Evolutionary conservation across 2,329 filamentous ascomycete genomes (phyloP).

Genomic region (Cladosporium colombiae): DNA sequence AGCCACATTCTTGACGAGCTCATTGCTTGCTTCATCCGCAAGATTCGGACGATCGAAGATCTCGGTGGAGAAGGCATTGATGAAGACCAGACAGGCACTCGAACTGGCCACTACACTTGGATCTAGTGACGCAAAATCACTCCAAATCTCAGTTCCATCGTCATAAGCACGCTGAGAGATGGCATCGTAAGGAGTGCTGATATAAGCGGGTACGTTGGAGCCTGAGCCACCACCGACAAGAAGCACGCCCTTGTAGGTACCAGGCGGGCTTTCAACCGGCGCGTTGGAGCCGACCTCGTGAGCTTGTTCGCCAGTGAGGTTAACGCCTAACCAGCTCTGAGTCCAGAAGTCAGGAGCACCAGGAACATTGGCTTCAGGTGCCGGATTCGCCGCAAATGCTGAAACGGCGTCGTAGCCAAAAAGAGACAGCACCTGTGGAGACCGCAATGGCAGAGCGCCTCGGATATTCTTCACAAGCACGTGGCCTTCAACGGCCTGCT

Average conservation of each 20-base stretch:
- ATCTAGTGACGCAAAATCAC: slow-evolving; percentile 55
- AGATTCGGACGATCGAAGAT: slow-evolving; percentile 41
- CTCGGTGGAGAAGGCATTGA: slow-evolving; percentile 54
- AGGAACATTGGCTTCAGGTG: slow-evolving; percentile 11
- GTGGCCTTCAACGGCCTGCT: slow-evolving; percentile 64
- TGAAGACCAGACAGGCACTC: slow-evolving; percentile 56
- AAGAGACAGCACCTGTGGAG: slow-evolving; percentile 56
- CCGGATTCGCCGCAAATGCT: slow-evolving; percentile 33
- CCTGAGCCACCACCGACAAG: slow-evolving; percentile 41
- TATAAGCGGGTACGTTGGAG: slow-evolving; percentile 37
- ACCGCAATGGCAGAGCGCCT: slow-evolving; percentile 55
- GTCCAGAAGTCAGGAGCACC: slow-evolving; percentile 19
- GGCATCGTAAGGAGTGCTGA: slow-evolving; percentile 40
- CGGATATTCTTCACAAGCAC: slow-evolving; percentile 65
- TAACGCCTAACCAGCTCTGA: slow-evolving; percentile 30
- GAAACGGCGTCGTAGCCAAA: slow-evolving; percentile 60
- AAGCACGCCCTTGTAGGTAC: slow-evolving; percentile 35
- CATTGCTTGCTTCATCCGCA: slow-evolving; percentile 51
- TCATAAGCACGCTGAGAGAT: slow-evolving; percentile 40
- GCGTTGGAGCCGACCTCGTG: slow-evolving; percentile 38
- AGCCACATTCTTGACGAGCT: slow-evolving; percentile 59
- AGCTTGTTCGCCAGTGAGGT: slow-evolving; percentile 22
- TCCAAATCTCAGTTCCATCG: slow-evolving; percentile 60
- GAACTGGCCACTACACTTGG: slow-evolving; percentile 51
- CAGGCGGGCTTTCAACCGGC: slow-evolving; percentile 30